phyloP scores from a whole-genome alignment of 371 early-diverging fungal genomes.

The Mucor irregularis region DNA sequence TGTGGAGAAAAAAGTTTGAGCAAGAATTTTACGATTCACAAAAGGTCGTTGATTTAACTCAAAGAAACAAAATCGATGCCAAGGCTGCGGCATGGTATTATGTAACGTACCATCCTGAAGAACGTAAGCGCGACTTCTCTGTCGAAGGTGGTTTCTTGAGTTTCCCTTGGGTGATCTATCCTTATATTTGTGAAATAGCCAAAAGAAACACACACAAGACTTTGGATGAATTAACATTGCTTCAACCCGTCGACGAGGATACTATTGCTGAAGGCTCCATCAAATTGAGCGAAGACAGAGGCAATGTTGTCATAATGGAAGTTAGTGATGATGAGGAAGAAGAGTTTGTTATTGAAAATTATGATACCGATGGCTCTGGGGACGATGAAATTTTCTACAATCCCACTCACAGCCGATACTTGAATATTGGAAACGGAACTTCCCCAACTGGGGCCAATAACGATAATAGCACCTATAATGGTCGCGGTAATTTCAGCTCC shows the following conservation, averaged over 20 bases:
- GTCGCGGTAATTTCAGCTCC: not conserved
- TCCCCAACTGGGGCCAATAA: not conserved
- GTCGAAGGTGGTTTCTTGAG: constrained; percentile 40
- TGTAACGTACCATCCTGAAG: constrained; percentile 61
- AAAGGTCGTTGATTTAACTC: constrained; percentile 12
- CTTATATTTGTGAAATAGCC: constrained; percentile 59
- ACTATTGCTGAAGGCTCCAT: not conserved
- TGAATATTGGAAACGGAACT: not conserved
- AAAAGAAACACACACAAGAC: constrained; percentile 12
- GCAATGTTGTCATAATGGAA: not conserved
- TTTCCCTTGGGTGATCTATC: constrained; percentile 68
- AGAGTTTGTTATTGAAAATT: not conserved
- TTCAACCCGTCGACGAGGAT: constrained; percentile 10
- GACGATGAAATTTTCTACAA: not conserved
- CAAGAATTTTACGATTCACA: constrained; percentile 35
- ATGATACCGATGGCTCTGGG: not conserved
- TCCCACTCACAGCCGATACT: not conserved
- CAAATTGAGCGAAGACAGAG: not conserved
- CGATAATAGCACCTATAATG: too few species aligned
- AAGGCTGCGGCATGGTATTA: constrained; percentile 83
- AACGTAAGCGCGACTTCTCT: constrained; percentile 21
- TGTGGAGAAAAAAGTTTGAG: constrained; percentile 48
- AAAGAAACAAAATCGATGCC: constrained; percentile 28
- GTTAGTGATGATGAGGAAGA: not conserved
- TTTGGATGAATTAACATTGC: not conserved